Evolutionary conservation across 202 grass and related monocot species (phyloP).

Genomic region (Musa balbisiana): DNA sequence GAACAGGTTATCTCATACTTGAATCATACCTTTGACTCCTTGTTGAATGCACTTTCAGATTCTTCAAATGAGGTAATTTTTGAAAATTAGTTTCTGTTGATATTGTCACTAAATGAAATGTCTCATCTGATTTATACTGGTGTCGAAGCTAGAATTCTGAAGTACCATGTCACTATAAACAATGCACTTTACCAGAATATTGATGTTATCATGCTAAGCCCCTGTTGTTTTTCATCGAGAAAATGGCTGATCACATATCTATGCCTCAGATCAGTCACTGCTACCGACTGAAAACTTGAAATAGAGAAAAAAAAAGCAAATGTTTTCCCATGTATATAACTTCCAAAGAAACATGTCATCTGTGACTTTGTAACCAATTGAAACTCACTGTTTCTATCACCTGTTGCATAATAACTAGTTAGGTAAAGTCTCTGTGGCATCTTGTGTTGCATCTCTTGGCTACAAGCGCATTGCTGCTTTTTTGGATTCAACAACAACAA

Average conservation of each 20-base stretch:
- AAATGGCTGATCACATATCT: not conserved
- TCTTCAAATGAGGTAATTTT: conserved; percentile 69
- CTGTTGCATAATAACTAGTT: not conserved
- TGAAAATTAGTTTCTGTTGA: conserved; percentile 15
- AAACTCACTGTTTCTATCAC: not conserved
- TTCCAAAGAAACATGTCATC: not conserved
- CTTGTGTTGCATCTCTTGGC: too few species aligned
- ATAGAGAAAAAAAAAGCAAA: not conserved
- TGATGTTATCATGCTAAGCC: not conserved
- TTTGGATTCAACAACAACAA: too few species aligned
- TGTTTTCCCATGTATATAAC: not conserved
- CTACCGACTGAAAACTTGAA: not conserved
- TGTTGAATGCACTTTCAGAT: conserved; percentile 91
- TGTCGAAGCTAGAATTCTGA: not conserved
- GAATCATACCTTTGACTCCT: conserved; percentile 71
- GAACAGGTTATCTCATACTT: conserved; percentile 82
- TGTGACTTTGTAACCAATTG: not conserved
- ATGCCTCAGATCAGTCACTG: not conserved
- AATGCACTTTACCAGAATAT: not conserved
- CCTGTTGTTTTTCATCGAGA: not conserved
- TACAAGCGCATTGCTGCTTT: too few species aligned
- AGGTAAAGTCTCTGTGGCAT: too few species aligned
- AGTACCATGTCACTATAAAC: not conserved
- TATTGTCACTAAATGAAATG: not conserved
- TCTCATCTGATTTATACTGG: conserved; percentile 13